These are phyloP conservation scores for Monosporozyma solicola DNA, from an alignment of 805 yeast species.

Conservation along the genomic window DNA sequence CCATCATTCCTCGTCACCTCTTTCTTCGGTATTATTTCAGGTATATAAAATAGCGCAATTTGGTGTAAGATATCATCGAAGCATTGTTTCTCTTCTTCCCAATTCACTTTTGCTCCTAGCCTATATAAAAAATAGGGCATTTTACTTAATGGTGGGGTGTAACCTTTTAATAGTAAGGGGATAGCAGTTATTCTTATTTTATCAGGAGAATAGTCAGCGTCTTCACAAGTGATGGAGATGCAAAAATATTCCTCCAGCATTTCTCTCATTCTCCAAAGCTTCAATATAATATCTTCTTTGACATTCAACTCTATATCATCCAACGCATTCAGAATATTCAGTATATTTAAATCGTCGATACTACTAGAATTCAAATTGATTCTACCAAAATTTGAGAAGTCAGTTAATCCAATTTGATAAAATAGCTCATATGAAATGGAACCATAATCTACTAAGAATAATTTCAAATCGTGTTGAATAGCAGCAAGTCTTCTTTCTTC, in stretches of 20 bases:
- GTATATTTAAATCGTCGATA: conserved; percentile 9
- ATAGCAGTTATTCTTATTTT: conserved; percentile 38
- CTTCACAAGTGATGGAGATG: conserved; percentile 32
- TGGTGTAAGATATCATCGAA: conserved; percentile 56
- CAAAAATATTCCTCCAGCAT: conserved; percentile 80
- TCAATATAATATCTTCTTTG: conserved; percentile 21
- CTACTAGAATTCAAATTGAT: conserved; percentile 30
- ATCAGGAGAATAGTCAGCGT: conserved; percentile 22
- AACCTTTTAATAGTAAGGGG: conserved; percentile 61
- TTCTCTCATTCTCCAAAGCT: conserved; percentile 45
- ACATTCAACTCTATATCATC: conserved; percentile 12
- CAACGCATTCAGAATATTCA: conserved; percentile 12
- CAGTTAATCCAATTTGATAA: conserved; percentile 70
- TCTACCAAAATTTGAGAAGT: conserved; percentile 74
- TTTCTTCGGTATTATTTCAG: conserved; percentile 35
- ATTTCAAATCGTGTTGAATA: conserved; percentile 72
- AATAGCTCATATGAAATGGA: conserved; percentile 58
- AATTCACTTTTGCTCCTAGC: conserved; percentile 50
- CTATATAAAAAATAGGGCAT: conserved; percentile 59
- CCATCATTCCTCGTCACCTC: neutral
- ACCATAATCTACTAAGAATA: conserved; percentile 75
- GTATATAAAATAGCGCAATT: conserved; percentile 64
- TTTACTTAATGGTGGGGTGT: conserved; percentile 54
- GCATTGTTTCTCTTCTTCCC: conserved; percentile 62
- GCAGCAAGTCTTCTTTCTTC: conserved; percentile 59